Conservation (phyloP, 352 stramenopile genomes). For the Phytophthora capsici region DNA sequence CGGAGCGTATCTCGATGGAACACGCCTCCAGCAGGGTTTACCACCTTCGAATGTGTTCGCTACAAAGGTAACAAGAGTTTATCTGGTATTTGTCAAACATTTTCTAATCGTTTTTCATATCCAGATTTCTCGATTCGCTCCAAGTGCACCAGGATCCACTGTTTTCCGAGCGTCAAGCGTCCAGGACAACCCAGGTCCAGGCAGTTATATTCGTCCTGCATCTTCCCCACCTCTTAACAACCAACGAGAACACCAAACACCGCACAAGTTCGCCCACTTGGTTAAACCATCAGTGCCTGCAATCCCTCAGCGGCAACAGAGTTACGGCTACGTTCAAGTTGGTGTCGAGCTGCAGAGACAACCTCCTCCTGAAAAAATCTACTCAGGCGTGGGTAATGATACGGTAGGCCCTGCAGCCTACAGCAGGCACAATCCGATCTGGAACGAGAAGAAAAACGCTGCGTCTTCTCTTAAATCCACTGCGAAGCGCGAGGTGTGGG, state of each 20-base stretch:
- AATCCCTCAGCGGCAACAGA: constrained; percentile 78
- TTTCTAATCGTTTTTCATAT: neutral
- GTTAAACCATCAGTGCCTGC: constrained; percentile 67
- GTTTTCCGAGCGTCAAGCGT: constrained; percentile 71
- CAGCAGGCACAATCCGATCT: constrained; percentile 58
- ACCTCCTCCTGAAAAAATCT: constrained; percentile 52
- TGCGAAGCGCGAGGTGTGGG: constrained; percentile 80
- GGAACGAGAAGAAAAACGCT: constrained; percentile 72
- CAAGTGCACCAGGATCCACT: constrained; percentile 71
- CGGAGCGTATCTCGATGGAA: constrained; percentile 55
- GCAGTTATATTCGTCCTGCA: constrained; percentile 46
- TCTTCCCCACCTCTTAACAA: constrained; percentile 37
- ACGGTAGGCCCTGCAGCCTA: constrained; percentile 79
- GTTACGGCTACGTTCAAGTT: constrained; percentile 70
- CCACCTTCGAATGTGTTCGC: constrained; percentile 68
- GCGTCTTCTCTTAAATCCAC: constrained; percentile 71
- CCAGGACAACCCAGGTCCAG: constrained; percentile 77
- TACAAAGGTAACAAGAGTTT: constrained; percentile 51
- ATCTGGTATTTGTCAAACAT: neutral
- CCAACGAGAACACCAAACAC: constrained; percentile 31
- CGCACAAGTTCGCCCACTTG: constrained; percentile 48
- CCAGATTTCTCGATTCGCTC: constrained; percentile 77
- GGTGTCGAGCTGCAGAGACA: constrained; percentile 55
- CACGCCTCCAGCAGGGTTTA: constrained; percentile 13
- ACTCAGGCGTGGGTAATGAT: constrained; percentile 74